These are phyloP conservation scores for Elaeagnus macrophylla DNA, from an alignment of 306 rosid genomes.

Conservation along the genomic window DNA sequence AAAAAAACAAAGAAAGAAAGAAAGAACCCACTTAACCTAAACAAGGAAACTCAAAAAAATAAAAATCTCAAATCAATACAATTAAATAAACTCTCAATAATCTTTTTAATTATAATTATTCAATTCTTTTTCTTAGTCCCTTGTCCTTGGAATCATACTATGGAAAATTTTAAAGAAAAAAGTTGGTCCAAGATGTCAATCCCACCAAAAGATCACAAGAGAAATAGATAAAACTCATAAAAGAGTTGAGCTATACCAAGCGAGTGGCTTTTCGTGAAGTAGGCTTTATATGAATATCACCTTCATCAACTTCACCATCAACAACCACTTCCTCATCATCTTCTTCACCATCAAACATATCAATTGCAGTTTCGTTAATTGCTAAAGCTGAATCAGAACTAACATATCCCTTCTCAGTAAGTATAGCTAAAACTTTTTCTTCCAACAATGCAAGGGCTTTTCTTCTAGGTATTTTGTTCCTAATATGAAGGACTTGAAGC, in stretches of 20 bases:
- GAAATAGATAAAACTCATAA: too few relatives aligned
- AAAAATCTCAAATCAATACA: too few relatives aligned
- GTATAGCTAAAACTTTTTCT: slow-evolving; percentile 65
- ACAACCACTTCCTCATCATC: slow-evolving; percentile 92
- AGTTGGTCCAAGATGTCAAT: too few relatives aligned
- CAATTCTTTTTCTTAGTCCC: too few relatives aligned
- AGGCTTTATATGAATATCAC: slow-evolving; percentile 94
- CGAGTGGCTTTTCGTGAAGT: slow-evolving; percentile 47
- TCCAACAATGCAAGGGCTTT: slow-evolving; percentile 77
- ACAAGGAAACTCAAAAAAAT: too few relatives aligned
- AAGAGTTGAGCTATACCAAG: slow-evolving; percentile 35
- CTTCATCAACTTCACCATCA: slow-evolving; percentile 98
- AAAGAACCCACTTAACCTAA: too few relatives aligned
- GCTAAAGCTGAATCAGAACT: slow-evolving; percentile 35
- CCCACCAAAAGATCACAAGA: too few relatives aligned
- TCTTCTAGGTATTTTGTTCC: slow-evolving; percentile 78
- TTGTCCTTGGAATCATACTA: too few relatives aligned
- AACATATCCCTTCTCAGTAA: slow-evolving; percentile 77
- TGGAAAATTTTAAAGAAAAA: too few relatives aligned
- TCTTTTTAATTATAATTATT: too few relatives aligned
- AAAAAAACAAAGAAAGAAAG: too few relatives aligned
- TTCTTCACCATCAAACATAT: slow-evolving; percentile 76
- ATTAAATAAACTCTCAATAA: too few relatives aligned
- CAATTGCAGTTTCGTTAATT: slow-evolving; percentile 46
- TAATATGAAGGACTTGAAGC: slow-evolving; percentile 63